Evolutionary conservation across 371 early-diverging fungal species (phyloP), one percentile per base, ranked within the genome.

Genomic region (Apophysomyces trapeziformis): DNA sequence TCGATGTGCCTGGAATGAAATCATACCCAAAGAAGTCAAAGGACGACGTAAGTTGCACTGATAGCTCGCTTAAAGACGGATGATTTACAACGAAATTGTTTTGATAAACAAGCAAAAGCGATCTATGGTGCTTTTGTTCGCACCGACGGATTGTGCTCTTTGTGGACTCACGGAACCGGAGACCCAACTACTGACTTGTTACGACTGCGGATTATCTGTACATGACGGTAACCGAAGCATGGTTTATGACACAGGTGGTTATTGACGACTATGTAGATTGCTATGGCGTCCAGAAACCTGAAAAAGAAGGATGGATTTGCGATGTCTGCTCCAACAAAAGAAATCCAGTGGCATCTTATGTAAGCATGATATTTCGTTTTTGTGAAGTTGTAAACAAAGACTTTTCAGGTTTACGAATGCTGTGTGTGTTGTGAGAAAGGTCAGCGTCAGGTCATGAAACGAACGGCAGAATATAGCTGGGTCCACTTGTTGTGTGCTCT

Each of bases 401-500:
- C 18, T 11, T 4, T 57, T 0, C 63, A 85, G 85, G 72, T 74
- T 14, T 90, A 89, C 66, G 68, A 76, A 47, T 92, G 92, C 66
- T 75, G 89, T 0, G 62, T 91, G 6, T 92, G 92, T 62, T 68
- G 73, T 47, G 61, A 76, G 37, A 63, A 67, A 2, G 76, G 66
- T 6, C 63, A 74, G 8, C 75, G 71, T 0, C 78, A 84, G 41
- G 90, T 98, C 6, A 86, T 96, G 71, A 98, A 98, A 77, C 88
- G 87, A 58, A 97, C 99, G 2, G 86, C 85, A 21, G 90, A 87
- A 7, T 92, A 92, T 70, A 85, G 88, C 61, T 99, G 99, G 99
- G 96, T 88, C 0, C 99, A 99, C 73, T 82, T 98, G 1, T 74
- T 92, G 13, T 99, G 99, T 66, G 93, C 97, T 0, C 73, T 91